phyloP scores from a whole-genome alignment of 1,284 basidiomycete genomes.

The Singerocomus rubriflavus region DNA sequence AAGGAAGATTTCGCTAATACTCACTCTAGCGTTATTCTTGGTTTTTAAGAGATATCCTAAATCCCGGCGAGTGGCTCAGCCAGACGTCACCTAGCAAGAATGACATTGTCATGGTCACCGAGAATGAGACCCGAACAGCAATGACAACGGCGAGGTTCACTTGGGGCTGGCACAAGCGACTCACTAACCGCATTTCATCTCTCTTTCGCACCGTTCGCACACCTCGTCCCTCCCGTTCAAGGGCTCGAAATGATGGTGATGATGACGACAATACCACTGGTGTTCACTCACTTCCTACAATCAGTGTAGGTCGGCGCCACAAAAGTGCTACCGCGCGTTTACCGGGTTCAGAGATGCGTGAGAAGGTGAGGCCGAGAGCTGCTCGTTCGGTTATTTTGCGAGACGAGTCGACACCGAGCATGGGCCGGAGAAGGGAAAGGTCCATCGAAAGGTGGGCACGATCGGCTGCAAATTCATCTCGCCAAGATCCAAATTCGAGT shows the following conservation, averaged over 20 bases:
- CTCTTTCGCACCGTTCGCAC: conserved; percentile 44
- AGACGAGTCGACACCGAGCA: conserved; percentile 23
- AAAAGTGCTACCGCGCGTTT: conserved; percentile 19
- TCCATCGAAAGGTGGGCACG: conserved; percentile 37
- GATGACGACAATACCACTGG: conserved; percentile 32
- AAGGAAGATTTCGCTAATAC: conserved; percentile 10
- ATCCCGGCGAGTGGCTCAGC: conserved; percentile 75
- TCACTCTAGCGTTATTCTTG: conserved; percentile 59
- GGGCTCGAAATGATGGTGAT: conserved; percentile 23
- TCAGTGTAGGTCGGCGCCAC: conserved; percentile 14
- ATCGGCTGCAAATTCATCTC: conserved; percentile 21
- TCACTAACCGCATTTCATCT: conserved; percentile 44
- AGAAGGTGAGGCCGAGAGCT: conserved; percentile 23
- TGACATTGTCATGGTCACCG: conserved; percentile 66
- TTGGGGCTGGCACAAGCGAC: conserved; percentile 49
- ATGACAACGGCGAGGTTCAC: conserved; percentile 60
- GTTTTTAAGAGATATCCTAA: conserved; percentile 72
- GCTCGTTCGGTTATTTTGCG: conserved; percentile 16
- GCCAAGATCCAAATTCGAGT: conserved; percentile 18
- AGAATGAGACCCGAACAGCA: conserved; percentile 79
- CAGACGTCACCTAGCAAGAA: conserved; percentile 66
- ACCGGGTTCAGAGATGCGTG: conserved; percentile 9
- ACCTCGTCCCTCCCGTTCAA: conserved; percentile 37
- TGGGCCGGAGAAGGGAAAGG: conserved; percentile 28
- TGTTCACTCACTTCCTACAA: conserved; percentile 29